These are phyloP conservation scores for Calonectria fujianensis DNA, from an alignment of 2,329 filamentous ascomycete species.

Conservation along the genomic window DNA sequence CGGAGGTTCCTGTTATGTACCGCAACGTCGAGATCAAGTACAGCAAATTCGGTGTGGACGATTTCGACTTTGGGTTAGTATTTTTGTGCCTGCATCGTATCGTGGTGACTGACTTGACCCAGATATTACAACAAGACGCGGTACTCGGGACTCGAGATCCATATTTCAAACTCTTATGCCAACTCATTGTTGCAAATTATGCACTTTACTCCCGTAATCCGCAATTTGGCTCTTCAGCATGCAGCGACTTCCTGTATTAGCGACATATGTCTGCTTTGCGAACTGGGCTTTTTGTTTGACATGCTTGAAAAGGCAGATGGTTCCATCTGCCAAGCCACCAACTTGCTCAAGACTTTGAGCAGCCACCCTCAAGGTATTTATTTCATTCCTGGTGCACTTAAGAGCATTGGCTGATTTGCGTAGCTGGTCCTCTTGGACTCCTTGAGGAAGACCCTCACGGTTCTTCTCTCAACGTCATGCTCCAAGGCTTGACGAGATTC, in stretches of 20 bases:
- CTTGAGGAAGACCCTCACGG: slow-evolving; percentile 88
- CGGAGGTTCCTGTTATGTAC: slow-evolving; percentile 92
- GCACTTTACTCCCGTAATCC: slow-evolving; percentile 90
- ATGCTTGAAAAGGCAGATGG: slow-evolving; percentile 98
- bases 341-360: slow-evolving; percentile 92
- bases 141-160: slow-evolving; percentile 94
- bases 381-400: neutral
- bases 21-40: slow-evolving; percentile 98
- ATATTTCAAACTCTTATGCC: slow-evolving; percentile 97
- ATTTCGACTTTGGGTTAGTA: slow-evolving; percentile 93
- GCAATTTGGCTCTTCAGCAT: slow-evolving; percentile 92
- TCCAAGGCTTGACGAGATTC: slow-evolving; percentile 91
- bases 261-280: slow-evolving; percentile 91
- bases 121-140: slow-evolving; percentile 96
- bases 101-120: slow-evolving; percentile 44
- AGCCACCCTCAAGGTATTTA: slow-evolving; percentile 82
- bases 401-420: slow-evolving; percentile 46
- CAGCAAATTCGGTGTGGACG: slow-evolving; percentile 98
- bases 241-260: slow-evolving; percentile 88
- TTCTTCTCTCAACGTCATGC: slow-evolving; percentile 84
- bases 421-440: slow-evolving; percentile 83
- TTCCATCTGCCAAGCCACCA: slow-evolving; percentile 96
- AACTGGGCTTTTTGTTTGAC: slow-evolving; percentile 95
- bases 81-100: slow-evolving; percentile 11
- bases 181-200: slow-evolving; percentile 94